Base-by-base conservation (phyloP, 345 rosid species). In the Eucalyptus regnans region DNA sequence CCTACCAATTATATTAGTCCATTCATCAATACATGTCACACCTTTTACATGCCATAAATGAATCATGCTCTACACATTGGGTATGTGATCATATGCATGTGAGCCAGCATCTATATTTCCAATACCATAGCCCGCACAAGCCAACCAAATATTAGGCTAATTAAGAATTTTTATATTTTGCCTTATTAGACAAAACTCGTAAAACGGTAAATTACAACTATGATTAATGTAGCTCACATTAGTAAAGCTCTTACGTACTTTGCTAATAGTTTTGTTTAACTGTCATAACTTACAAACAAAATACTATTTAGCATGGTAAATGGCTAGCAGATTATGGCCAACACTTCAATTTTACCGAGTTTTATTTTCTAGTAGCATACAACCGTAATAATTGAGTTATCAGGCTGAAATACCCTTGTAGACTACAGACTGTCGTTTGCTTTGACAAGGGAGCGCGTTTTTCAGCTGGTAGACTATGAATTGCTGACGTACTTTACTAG, bases 161-260 rank as follows among this genome's bases (percentile, higher is more conserved):
- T 0, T 0, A 18, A 52, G 0, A 52, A 52, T 52, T 52, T 52
- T 52, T 52, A 52, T 52, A 7, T 52, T 52, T 52, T 52, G 0
- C 0, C 56, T 52, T 52, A 52, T 52, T 52, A 52, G 23, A 52
- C 56, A 52, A 18, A 52, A 23, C 9, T 0, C 0, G 0, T 52
- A 52, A 52, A 52, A 18, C 0, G 4, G 9, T 52, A 52, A 52
- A 52, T 52, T 52, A 52, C 56, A 52, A 52, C 0, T 52, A 0
- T 0, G 4, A 52, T 7, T 17, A 7, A 52, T 18, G 56, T 52
- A 52, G 56, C 4, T 52, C 23, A 52, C 56, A 52, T 52, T 18
- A 52, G 23, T 7, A 52, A 52, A 52, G 0, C 23, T 52, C 56
- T 52, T 52, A 1, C 0, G 2, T 18, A 3, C 9, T 52, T 66